These are phyloP conservation scores for Dryadomyces quercus-mongolicae DNA, from an alignment of 2,329 filamentous ascomycete genomes.

Conservation along the genomic window DNA sequence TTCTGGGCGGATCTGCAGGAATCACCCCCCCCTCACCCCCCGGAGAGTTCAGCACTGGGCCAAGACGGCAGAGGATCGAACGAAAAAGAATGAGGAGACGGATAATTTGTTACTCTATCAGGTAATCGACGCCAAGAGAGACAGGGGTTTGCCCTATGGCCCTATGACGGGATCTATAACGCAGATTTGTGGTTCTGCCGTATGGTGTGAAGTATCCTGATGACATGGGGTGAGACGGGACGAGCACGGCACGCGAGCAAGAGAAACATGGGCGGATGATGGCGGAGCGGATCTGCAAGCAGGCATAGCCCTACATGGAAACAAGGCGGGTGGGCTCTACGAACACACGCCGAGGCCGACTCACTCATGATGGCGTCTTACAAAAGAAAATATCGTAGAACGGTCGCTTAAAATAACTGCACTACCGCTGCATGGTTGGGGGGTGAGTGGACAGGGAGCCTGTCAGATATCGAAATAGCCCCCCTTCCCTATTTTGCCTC, in stretches of 20 bases:
- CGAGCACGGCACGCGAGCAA: background rate
- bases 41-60: background rate
- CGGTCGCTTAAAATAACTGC: background rate
- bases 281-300: background rate
- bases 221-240: background rate
- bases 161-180: background rate
- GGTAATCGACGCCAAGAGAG: background rate
- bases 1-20: background rate
- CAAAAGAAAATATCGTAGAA: background rate
- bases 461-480: background rate
- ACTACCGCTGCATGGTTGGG: background rate
- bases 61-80: background rate
- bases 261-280: background rate
- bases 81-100: background rate
- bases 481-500: no score
- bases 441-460: background rate
- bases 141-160: background rate
- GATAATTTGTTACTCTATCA: background rate
- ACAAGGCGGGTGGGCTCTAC: background rate
- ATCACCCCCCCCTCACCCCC: background rate
- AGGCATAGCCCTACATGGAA: background rate
- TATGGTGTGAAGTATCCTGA: no score
- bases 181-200: no score
- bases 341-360: background rate
- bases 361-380: background rate